Conservation (phyloP, 768 basidiomycete genomes). For the Kwoniella dendrophila region DNA sequence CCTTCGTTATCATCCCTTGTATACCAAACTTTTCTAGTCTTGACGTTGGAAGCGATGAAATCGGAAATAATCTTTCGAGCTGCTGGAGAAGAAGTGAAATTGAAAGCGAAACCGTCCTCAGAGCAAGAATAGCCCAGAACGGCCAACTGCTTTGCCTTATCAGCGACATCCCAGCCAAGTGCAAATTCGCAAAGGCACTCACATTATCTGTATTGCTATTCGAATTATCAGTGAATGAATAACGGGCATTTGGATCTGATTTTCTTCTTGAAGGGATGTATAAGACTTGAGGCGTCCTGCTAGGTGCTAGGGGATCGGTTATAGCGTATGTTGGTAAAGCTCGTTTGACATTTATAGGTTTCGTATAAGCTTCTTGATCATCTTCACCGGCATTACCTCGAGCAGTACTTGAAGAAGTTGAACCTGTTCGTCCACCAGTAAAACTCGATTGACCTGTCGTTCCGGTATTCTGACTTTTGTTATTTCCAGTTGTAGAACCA, state of each 20-base stretch:
- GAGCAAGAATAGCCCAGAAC: conserved; percentile 44
- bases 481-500: conserved; percentile 11
- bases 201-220: conserved; percentile 10
- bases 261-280: conserved; percentile 36
- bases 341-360: conserved; percentile 18
- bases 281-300: conserved; percentile 44
- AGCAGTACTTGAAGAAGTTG: conserved; percentile 3
- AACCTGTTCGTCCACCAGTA: neutral
- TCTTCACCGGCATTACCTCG: conserved; percentile 12
- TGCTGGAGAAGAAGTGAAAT: conserved; percentile 40
- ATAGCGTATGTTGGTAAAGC: conserved; percentile 37
- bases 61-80: conserved; percentile 49
- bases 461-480: conserved; percentile 10
- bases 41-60: conserved; percentile 52
- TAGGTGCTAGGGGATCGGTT: conserved; percentile 35
- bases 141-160: conserved; percentile 37
- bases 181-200: conserved; percentile 5
- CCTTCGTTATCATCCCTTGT: conserved; percentile 50
- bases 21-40: conserved; percentile 51
- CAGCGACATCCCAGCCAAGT: neutral
- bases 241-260: conserved; percentile 9
- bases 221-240: neutral
- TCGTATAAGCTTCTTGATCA: conserved; percentile 31
- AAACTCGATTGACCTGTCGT: neutral
- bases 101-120: conserved; percentile 44